Percentiles rank a stretch among this genome's conserved stretches.
Conservation (phyloP, 116 monocot species). For the Trichopus zeylanicus region DNA sequence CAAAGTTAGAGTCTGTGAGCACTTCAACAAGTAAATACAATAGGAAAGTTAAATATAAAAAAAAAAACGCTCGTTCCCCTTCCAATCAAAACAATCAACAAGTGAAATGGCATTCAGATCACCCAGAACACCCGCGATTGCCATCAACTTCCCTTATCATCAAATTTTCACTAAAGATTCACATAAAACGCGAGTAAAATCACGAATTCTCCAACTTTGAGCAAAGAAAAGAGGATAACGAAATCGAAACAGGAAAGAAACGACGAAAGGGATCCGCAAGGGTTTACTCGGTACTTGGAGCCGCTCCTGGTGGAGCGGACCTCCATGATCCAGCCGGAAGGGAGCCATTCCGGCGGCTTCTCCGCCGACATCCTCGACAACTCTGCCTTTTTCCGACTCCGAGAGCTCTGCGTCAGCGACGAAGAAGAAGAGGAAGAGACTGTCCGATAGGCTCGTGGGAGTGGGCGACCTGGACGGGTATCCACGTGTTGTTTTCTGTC, state of each 20-base stretch:
- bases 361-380: conserved; percentile 11
- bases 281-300: conserved; percentile 19
- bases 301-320: conserved; percentile 15
- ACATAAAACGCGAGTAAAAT: background rate
- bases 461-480: too few relatives aligned
- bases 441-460: too few relatives aligned
- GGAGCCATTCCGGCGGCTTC: conserved; percentile 41
- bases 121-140: background rate
- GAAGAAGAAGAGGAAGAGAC: too few relatives aligned
- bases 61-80: too few relatives aligned
- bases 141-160: background rate
- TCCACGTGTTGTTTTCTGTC: too few relatives aligned
- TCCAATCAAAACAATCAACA: background rate
- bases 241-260: background rate
- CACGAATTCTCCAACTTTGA: background rate
- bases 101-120: background rate
- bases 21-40: too few relatives aligned
- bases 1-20: too few relatives aligned
- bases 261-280: background rate
- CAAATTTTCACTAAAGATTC: background rate
- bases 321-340: conserved; percentile 44
- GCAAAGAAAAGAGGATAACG: too few relatives aligned
- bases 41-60: too few relatives aligned
- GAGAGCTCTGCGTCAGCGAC: background rate
- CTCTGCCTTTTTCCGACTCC: background rate